Base-by-base conservation (phyloP, 2,329 filamentous ascomycete genomes). In the Plenodomus biglobosus region DNA sequence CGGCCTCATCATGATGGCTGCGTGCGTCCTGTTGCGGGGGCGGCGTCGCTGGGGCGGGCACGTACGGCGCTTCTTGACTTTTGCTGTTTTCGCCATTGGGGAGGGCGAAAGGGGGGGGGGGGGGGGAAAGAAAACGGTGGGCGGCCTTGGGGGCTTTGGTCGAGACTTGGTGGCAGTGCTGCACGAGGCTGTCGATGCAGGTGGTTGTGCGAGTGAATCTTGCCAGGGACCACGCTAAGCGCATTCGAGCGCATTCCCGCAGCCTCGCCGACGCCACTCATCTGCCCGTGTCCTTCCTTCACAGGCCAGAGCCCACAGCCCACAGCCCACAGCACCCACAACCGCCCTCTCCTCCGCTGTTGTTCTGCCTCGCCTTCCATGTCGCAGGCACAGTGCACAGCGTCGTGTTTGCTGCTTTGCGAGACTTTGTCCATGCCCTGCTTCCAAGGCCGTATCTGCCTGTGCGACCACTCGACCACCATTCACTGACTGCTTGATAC, bases 1-100 rank as follows among this genome's bases (percentile, higher is more conserved):
- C n/a, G n/a, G n/a, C n/a, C n/a, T n/a, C n/a, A n/a, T n/a, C n/a
- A n/a, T n/a, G n/a, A n/a, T n/a, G n/a, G n/a, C n/a, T n/a, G n/a
- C n/a, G n/a, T n/a, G n/a, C n/a, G n/a, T n/a, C n/a, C n/a, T n/a
- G n/a, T n/a, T n/a, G n/a, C n/a, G 41, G 40, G 17, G 32, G 37
- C 15, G n/a, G 13, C 10, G 19, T 27, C 16, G 16, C 35, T 21
- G 8, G 17, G 2, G 4, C 13, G 7, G 37, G 40, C 35, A 37
- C 58, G 17, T 62, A 76, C 74, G 66, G 52, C 71, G 65, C 62
- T 75, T 76, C 65, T 77, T 78, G 42, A 73, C 55, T 51, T 77
- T 78, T 42, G 74, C 68, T n/a, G 70, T 74, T 59, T 77, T 77
- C 21, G 72, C 75, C 74, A 76, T 77, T 43, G 48, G 48, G 43